phyloP scores from a whole-genome alignment of 352 stramenopile species.

The Globisporangium radiosum region DNA sequence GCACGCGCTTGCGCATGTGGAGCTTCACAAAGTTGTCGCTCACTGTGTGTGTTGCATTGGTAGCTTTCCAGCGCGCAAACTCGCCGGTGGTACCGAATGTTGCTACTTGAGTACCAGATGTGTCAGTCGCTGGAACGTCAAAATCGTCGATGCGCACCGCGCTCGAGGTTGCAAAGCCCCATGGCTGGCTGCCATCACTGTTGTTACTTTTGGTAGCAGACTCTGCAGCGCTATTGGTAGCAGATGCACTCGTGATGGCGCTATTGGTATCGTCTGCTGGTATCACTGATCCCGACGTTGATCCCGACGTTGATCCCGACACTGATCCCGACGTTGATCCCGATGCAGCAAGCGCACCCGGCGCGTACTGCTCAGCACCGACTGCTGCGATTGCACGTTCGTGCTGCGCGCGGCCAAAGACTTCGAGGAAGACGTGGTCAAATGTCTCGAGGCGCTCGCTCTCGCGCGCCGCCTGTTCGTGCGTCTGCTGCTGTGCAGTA shows the following conservation, averaged over 20 bases:
- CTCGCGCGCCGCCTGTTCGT: not conserved
- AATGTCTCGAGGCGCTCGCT: slow-evolving; percentile 31
- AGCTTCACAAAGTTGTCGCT: slow-evolving; percentile 79
- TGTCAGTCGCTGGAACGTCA: slow-evolving; percentile 9
- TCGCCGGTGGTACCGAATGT: slow-evolving; percentile 2
- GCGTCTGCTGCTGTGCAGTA: not conserved
- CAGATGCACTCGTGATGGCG: not conserved
- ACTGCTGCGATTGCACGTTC: slow-evolving; percentile 1
- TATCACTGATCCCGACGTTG: too few species aligned
- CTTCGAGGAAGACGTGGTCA: slow-evolving; percentile 43
- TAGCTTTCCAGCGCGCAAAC: slow-evolving; percentile 59
- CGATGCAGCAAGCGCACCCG: not conserved
- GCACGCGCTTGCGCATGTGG: slow-evolving; percentile 74
- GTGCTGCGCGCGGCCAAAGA: slow-evolving; percentile 29
- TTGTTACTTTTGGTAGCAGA: not conserved
- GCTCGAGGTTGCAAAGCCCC: slow-evolving; percentile 26
- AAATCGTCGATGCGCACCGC: slow-evolving; percentile 35
- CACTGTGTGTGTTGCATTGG: slow-evolving; percentile 36
- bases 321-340: not conserved
- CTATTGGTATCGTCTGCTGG: not conserved
- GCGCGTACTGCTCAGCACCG: slow-evolving; percentile 5
- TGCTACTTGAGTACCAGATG: not conserved
- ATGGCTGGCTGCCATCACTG: slow-evolving; percentile 6
- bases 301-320: not conserved
- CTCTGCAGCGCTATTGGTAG: not conserved